Conservation (phyloP, 257 asterid species). For the Plectranthus barbatus region DNA sequence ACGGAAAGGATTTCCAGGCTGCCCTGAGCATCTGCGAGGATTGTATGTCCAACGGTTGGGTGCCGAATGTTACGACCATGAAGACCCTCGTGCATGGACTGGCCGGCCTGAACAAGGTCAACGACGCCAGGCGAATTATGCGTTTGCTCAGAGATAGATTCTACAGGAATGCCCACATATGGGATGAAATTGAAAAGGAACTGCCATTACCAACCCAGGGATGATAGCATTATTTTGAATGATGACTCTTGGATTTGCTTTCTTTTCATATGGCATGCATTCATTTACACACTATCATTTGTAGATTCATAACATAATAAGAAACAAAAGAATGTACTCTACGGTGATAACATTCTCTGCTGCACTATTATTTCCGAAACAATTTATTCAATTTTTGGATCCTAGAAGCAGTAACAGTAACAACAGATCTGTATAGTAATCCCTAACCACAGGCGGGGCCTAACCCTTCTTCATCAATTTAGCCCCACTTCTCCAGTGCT, state of each 20-base stretch:
- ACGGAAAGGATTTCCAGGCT: constrained; percentile 47
- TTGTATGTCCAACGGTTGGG: constrained; percentile 55
- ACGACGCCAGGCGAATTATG: constrained; percentile 55
- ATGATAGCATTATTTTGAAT: no score
- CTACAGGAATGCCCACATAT: constrained; percentile 35
- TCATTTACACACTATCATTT: no score
- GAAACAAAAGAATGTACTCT: neutral
- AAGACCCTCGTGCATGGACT: constrained; percentile 69
- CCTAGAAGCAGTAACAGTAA: no score
- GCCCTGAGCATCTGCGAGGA: constrained; percentile 43
- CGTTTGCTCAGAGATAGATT: constrained; percentile 52
- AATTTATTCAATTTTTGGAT: neutral
- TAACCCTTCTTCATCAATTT: constrained; percentile 6
- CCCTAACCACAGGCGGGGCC: neutral
- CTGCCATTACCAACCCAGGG: neutral
- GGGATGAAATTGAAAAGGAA: constrained; percentile 66
- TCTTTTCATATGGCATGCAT: neutral
- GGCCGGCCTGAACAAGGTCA: constrained; percentile 42
- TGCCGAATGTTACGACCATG: constrained; percentile 62
- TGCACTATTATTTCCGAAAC: neutral
- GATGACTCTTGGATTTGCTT: neutral
- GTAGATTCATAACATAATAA: neutral
- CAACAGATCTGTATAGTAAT: neutral
- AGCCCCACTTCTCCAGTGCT: constrained; percentile 46
- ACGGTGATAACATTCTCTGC: neutral